Evolutionary conservation across 495 filamentous ascomycete genomes (phyloP), one percentile per base, ranked within the genome.

Genomic region (Penicillium arizonense): DNA sequence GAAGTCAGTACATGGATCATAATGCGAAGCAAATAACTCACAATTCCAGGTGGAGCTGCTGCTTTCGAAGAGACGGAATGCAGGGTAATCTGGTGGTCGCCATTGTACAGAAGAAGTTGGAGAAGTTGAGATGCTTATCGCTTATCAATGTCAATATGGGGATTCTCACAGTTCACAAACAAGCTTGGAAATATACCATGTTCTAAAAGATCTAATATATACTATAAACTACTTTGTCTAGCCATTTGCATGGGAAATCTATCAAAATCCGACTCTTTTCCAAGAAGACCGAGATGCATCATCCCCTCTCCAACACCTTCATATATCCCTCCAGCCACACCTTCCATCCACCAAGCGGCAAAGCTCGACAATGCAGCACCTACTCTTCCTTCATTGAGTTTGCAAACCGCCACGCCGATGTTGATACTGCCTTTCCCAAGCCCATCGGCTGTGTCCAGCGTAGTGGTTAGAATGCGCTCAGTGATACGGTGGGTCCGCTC

Each of bases 41-140:
- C 89, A 90, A 91, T 76, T 92, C 89, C 24, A 90, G 75, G 24
- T 90, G 73, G 7, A 90, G 77, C 59, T 89, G 84, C 57, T 92
- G 87, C 59, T 79, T 72, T n/a, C 74, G 66, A 13, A 78, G 54
- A n/a, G 75, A 72, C 21, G 75, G 71, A 43, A 78, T 65, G 38
- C 68, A 74, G 32, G 74, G 74, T 35, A 78, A 44, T 49, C 58
- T 67, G 37, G 64, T 64, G 12, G 73, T 71, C 38, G 75, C 75
- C 75, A 78, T 78, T 49, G 36, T 56, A 12, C 23, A 40, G 24
- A 9, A 35, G 42, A 23, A 32, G 32, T 41, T 48, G 51, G 30
- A 30, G 28, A 30, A 30, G 28, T 30, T 30, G 28, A 30, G 9
- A 30, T 30, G 28, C 28, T 30, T 30, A 43, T 47, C 32, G 47